Base-by-base conservation (phyloP, 495 filamentous ascomycete species). In the Annulohypoxylon maeteangense region DNA sequence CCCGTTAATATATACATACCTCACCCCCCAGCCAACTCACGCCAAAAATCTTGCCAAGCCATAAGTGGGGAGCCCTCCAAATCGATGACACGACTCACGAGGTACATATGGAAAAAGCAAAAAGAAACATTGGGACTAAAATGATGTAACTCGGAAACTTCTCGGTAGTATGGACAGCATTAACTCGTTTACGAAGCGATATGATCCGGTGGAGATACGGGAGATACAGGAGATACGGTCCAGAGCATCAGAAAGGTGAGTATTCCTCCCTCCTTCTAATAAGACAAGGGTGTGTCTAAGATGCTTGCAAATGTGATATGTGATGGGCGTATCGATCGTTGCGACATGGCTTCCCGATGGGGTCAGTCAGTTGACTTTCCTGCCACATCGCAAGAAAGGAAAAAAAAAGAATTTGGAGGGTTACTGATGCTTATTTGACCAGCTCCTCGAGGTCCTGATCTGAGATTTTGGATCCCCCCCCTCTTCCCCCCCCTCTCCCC, bases 351-450 rank as follows among this genome's bases (percentile, higher is more conserved):
- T 65, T 47, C 7, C 51, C 38, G 59, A 11, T 7, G 27, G 25
- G 62, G 62, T 55, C 62, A 65, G 62, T 55, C 62, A 65, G 38
- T 56, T 56, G 50, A 65, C 25, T 27, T 14, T 47, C 14, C 5
- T 38, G 34, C 54, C 34, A 57, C 54, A 57, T 25, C 40, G 22
- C 11, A 40, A 40, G 3, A n/a, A n/a, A 25, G 34, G 20, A 57
- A n/a, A n/a, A n/a, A n/a, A n/a, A n/a, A n/a, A n/a, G n/a, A n/a
- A n/a, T n/a, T n/a, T 18, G 2, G 25, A 40, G 8, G 20, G 34
- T n/a, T 57, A 20, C 11, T 7, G 16, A 36, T 4, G 1, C 22
- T 6, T 8, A 40, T 34, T 25, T 34, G 22, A 7, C 20, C 10
- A 29, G 25, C 23, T 25, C 45, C 7, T 25, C n/a, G n/a, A n/a